A percentile compares a stretch with the other conserved stretches of the same genome.
phyloP scores from a whole-genome alignment of 2,329 filamentous ascomycete genomes.

The Thielaviopsis euricoi region DNA sequence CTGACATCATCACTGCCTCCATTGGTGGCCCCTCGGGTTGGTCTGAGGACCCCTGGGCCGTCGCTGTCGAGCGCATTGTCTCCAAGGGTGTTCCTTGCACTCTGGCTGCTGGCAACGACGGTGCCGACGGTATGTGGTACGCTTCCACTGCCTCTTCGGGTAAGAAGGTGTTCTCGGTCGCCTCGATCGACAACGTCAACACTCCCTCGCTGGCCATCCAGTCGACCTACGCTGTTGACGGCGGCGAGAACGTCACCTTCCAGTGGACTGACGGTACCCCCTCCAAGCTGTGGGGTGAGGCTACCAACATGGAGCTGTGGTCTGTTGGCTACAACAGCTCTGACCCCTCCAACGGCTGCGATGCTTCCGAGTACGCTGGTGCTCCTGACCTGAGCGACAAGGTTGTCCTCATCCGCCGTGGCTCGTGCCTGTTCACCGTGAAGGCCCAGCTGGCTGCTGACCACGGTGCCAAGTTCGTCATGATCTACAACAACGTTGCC shows the following conservation, averaged over 20 bases:
- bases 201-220: constrained; percentile 26
- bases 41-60: constrained; percentile 34
- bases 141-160: constrained; percentile 31
- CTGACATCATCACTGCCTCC: constrained; percentile 39
- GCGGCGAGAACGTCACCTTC: constrained; percentile 21
- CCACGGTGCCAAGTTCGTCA: constrained; percentile 41
- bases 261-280: constrained; percentile 27
- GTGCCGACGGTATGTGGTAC: constrained; percentile 28
- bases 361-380: constrained; percentile 27
- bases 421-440: constrained; percentile 36
- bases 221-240: constrained; percentile 25
- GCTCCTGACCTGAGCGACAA: constrained; percentile 40
- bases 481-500: constrained; percentile 41
- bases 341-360: constrained; percentile 33
- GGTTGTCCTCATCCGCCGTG: constrained; percentile 44
- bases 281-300: constrained; percentile 21
- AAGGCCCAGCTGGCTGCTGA: constrained; percentile 37
- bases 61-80: constrained; percentile 34
- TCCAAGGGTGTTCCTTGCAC: constrained; percentile 35
- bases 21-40: constrained; percentile 36
- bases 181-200: constrained; percentile 31
- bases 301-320: constrained; percentile 32
- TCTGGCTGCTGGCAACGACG: constrained; percentile 36
- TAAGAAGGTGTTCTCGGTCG: constrained; percentile 30
- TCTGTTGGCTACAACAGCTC: constrained; percentile 32